Percentiles rank a stretch among this genome's conserved stretches.
These are phyloP conservation scores for Voacanga thouarsii DNA, from an alignment of 257 asterid genomes.

Conservation along the genomic window DNA sequence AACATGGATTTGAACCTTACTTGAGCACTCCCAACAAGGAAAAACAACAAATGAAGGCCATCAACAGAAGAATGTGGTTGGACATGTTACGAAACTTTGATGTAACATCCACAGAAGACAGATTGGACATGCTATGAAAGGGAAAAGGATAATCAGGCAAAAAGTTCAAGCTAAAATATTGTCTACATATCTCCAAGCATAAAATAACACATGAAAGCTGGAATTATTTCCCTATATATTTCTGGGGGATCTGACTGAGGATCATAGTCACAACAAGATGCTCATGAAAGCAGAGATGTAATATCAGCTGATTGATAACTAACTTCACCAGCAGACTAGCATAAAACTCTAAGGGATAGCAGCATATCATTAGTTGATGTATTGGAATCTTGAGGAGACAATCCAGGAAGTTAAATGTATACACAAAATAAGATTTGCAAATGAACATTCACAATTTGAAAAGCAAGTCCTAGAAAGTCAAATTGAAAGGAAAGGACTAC, in stretches of 20 bases:
- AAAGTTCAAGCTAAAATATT: neutral
- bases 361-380: neutral
- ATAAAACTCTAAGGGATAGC: neutral
- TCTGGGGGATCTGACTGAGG: neutral
- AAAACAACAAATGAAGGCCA: neutral
- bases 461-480: neutral
- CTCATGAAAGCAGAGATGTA: neutral
- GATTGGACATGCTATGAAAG: neutral
- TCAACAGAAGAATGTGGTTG: neutral
- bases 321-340: neutral
- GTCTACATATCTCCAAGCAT: neutral
- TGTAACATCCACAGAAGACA: neutral
- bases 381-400: neutral
- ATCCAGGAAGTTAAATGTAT: neutral
- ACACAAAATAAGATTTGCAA: neutral
- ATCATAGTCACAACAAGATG: neutral
- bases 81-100: neutral
- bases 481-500: neutral
- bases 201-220: neutral
- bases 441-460: neutral
- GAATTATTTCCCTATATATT: neutral
- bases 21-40: neutral
- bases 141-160: neutral
- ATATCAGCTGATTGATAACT: neutral
- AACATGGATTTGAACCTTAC: neutral